A percentile compares a stretch with the other conserved stretches of the same genome.
Conservation (phyloP, 2,329 filamentous ascomycete species). For the Beauveria sp. region DNA sequence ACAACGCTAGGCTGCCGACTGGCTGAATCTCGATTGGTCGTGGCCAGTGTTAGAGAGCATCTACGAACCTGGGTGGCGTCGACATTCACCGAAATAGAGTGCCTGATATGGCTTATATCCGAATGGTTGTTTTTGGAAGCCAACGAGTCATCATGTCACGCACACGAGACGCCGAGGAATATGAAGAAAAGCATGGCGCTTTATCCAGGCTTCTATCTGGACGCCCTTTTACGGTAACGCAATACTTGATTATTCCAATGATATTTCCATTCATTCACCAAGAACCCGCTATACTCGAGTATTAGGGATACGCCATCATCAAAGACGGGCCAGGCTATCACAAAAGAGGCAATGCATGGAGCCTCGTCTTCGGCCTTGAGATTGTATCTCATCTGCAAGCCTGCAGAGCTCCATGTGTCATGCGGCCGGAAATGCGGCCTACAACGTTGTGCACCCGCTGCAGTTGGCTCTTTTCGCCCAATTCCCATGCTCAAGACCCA, state of each 20-base stretch:
- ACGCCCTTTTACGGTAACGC: background rate
- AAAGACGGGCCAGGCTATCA: background rate
- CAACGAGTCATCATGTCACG: background rate
- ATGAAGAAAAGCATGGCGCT: background rate
- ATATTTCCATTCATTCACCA: too few species aligned
- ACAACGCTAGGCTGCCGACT: constrained; percentile 1
- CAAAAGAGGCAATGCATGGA: background rate
- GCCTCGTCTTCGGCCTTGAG: background rate
- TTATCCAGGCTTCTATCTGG: background rate
- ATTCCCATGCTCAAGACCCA: background rate
- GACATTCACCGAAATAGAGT: constrained; percentile 1
- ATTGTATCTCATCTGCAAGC: background rate
- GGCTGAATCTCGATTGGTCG: constrained; percentile 7
- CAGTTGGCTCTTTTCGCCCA: background rate
- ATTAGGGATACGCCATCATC: background rate
- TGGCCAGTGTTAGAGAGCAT: background rate
- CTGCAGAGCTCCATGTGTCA: constrained; percentile 1
- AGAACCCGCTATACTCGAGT: background rate
- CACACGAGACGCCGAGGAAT: background rate
- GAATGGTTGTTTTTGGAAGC: background rate
- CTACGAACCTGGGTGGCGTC: constrained; percentile 3
- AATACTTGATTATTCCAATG: background rate
- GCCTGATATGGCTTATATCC: constrained; percentile 3
- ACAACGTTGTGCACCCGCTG: constrained; percentile 3
- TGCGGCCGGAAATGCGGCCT: constrained; percentile 9